These are phyloP conservation scores for Phoenix dactylifera DNA, from an alignment of 176 grass and related monocot species.

Conservation along the genomic window DNA sequence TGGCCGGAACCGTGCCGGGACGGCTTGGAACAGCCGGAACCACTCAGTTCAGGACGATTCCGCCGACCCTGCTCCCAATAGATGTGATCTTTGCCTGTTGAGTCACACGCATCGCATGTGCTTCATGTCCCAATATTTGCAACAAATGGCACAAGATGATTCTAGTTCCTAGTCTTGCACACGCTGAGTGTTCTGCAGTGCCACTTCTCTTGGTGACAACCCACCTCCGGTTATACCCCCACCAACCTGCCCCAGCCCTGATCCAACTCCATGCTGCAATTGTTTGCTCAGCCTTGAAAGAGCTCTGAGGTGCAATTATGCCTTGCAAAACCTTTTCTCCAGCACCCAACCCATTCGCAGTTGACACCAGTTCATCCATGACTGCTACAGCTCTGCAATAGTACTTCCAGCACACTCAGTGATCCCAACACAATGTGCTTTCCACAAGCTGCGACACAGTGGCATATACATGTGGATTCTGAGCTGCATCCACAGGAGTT, in stretches of 20 bases:
- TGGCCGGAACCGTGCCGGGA: too few species aligned
- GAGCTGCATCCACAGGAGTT: conserved; percentile 66
- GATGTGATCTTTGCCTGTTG: neutral
- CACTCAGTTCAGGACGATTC: too few species aligned
- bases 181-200: conserved; percentile 72
- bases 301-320: conserved; percentile 68
- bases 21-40: too few species aligned
- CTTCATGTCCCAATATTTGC: conserved; percentile 36
- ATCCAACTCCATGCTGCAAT: conserved; percentile 51
- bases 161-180: conserved; percentile 90
- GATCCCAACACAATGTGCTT: conserved; percentile 54
- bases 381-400: conserved; percentile 71
- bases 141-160: conserved; percentile 78
- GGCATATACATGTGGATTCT: conserved; percentile 76
- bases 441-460: conserved; percentile 89
- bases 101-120: neutral
- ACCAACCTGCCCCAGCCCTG: conserved; percentile 52
- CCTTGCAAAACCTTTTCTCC: conserved; percentile 62
- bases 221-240: conserved; percentile 25
- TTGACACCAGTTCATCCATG: conserved; percentile 32
- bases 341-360: conserved; percentile 48
- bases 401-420: conserved; percentile 71
- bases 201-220: conserved; percentile 47
- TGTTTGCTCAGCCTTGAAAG: conserved; percentile 79
- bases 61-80: too few species aligned